Conservation (phyloP, 495 filamentous ascomycete genomes). For the Xylaria longipes region DNA sequence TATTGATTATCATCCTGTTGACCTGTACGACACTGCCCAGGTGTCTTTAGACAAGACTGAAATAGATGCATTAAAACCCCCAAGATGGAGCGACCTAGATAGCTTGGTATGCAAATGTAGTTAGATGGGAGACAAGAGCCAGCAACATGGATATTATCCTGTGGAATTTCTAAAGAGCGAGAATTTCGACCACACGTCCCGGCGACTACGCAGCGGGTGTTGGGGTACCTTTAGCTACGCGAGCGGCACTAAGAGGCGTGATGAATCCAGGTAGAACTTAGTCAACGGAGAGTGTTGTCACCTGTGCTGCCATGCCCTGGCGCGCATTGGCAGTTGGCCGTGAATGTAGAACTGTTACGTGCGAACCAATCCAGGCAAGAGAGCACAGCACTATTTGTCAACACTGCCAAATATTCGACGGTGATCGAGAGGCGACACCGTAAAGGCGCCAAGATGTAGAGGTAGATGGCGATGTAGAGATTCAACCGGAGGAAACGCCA, state of each 20-base stretch:
- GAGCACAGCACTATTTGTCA: constrained; percentile 1
- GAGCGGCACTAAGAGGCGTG: constrained; percentile 7
- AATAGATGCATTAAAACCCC: constrained; percentile 1
- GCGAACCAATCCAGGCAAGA: not conserved
- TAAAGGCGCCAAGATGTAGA: not conserved
- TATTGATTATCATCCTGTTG: too few relatives aligned
- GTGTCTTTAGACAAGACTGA: not conserved
- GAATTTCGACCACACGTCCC: not conserved
- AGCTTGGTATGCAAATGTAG: not conserved
- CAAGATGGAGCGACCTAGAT: not conserved
- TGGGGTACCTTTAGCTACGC: constrained; percentile 6
- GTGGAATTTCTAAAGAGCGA: not conserved
- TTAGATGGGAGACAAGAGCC: not conserved
- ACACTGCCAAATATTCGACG: not conserved
- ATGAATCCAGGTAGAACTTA: not conserved
- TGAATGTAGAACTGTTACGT: not conserved
- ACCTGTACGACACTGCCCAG: too few relatives aligned
- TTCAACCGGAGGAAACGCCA: not conserved
- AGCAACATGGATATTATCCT: not conserved
- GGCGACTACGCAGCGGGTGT: not conserved
- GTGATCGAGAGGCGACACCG: not conserved
- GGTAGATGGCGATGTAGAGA: not conserved
- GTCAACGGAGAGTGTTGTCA: not conserved
- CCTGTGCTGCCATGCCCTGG: not conserved
- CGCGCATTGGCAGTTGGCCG: not conserved